Evolutionary conservation across 208 protist species (phyloP).

Genomic region (Trypanosoma rangeli): DNA sequence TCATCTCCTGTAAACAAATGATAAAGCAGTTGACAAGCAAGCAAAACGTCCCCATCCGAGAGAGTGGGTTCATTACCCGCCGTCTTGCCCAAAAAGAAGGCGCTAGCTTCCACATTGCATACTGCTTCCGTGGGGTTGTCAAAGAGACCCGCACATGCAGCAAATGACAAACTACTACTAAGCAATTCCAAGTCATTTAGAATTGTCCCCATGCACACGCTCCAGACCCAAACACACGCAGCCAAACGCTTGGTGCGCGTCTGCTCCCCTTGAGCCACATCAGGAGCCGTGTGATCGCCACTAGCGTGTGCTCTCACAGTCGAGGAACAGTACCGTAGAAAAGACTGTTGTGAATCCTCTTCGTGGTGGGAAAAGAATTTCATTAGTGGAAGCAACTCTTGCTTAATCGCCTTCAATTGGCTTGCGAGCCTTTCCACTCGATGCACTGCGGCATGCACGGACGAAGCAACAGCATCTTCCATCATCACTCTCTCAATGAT

Average conservation of each 20-base stretch:
- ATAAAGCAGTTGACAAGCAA: constrained; percentile 30
- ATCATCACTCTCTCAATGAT: constrained; percentile 13
- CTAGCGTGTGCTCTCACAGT: neutral
- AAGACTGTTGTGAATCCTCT: constrained; percentile 6
- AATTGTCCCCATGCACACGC: constrained; percentile 40
- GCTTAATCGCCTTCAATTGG: constrained; percentile 71
- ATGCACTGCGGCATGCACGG: neutral
- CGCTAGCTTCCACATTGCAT: neutral
- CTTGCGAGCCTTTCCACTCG: constrained; percentile 30
- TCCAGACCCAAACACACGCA: constrained; percentile 62
- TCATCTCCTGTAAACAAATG: constrained; percentile 24
- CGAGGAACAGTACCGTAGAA: constrained; percentile 13
- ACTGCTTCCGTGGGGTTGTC: neutral
- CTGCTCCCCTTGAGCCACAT: constrained; percentile 1
- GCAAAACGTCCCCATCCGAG: constrained; percentile 22
- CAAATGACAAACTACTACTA: constrained; percentile 47
- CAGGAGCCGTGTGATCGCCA: neutral
- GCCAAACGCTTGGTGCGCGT: constrained; percentile 16
- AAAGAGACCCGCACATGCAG: constrained; percentile 14
- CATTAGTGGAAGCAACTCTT: constrained; percentile 57
- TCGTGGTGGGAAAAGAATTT: neutral
- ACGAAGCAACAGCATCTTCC: neutral
- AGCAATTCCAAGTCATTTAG: constrained; percentile 67
- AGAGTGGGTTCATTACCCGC: constrained; percentile 11
- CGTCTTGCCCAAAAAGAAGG: constrained; percentile 13